Conservation (phyloP, 1,139 yeast genomes). For the Zygoascus hellenicus region DNA sequence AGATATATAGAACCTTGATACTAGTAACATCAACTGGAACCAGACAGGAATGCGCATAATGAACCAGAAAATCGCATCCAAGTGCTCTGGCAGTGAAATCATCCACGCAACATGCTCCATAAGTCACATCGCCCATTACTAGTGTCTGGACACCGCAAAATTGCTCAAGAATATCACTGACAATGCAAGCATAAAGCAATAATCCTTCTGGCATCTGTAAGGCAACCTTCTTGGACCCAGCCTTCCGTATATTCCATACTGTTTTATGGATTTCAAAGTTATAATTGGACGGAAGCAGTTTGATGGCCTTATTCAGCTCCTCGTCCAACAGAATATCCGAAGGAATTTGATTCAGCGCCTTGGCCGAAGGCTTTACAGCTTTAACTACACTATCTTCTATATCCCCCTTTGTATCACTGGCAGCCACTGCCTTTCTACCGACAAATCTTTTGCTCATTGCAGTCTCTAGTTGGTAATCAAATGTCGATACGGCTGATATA, state of each 20-base stretch:
- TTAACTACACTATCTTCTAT: conserved; percentile 27
- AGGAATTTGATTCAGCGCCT: conserved; percentile 88
- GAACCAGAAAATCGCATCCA: conserved; percentile 91
- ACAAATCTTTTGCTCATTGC: conserved; percentile 31
- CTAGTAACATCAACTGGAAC: conserved; percentile 91
- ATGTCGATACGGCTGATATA: no score
- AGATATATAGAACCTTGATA: conserved; percentile 88
- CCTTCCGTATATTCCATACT: conserved; percentile 81
- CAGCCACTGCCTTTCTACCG: conserved; percentile 34
- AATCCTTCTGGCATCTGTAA: conserved; percentile 98
- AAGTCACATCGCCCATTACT: conserved; percentile 98
- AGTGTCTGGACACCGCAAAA: conserved; percentile 82
- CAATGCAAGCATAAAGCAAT: conserved; percentile 75
- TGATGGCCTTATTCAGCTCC: conserved; percentile 75
- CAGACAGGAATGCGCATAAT: conserved; percentile 94
- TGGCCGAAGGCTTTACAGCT: conserved; percentile 27
- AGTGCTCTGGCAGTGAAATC: conserved; percentile 90
- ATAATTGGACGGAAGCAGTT: conserved; percentile 79
- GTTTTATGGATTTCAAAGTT: conserved; percentile 96
- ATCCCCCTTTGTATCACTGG: conserved; percentile 9
- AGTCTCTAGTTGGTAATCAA: no score
- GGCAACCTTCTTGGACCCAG: conserved; percentile 72
- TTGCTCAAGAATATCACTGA: conserved; percentile 87
- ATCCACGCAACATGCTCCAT: conserved; percentile 98
- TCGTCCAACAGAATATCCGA: conserved; percentile 71